Conservation (phyloP, 202 grass and related monocot species). For the Brachypodium distachyon region DNA sequence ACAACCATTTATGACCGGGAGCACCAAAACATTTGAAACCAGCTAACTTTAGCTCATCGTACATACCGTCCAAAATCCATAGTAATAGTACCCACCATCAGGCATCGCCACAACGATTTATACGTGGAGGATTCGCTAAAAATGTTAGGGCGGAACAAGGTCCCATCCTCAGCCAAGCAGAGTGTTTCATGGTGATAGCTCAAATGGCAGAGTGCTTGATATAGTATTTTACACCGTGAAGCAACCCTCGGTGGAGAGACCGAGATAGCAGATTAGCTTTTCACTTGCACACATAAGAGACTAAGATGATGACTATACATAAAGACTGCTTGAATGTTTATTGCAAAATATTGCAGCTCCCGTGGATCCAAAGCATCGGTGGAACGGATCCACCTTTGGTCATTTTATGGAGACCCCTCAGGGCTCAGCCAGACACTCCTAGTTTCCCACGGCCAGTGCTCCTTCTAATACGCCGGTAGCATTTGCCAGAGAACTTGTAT, state of each 20-base stretch:
- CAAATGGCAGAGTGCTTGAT: background rate
- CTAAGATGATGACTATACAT: background rate
- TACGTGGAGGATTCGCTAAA: too few species aligned
- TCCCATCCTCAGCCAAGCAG: too few species aligned
- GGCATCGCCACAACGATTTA: too few species aligned
- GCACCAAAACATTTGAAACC: too few species aligned
- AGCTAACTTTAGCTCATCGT: too few species aligned
- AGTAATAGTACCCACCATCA: too few species aligned
- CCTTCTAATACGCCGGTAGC: slow-evolving; percentile 21
- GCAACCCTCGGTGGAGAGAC: background rate
- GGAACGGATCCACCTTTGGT: background rate
- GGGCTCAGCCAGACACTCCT: slow-evolving; percentile 24
- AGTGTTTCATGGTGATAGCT: too few species aligned
- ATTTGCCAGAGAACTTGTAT: slow-evolving; percentile 45
- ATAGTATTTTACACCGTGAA: background rate
- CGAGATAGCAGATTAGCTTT: background rate
- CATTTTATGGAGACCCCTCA: slow-evolving; percentile 16
- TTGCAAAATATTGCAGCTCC: slow-evolving; percentile 3
- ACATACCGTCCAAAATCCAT: too few species aligned
- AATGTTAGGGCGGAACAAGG: too few species aligned
- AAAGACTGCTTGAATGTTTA: background rate
- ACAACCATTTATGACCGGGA: too few species aligned
- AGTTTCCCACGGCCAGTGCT: background rate
- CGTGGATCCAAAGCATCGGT: background rate
- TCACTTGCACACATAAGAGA: background rate